A percentile compares a stretch with the other conserved stretches of the same genome.
Conservation (phyloP, 208 protist species). For the Crithidia fasciculata region DNA sequence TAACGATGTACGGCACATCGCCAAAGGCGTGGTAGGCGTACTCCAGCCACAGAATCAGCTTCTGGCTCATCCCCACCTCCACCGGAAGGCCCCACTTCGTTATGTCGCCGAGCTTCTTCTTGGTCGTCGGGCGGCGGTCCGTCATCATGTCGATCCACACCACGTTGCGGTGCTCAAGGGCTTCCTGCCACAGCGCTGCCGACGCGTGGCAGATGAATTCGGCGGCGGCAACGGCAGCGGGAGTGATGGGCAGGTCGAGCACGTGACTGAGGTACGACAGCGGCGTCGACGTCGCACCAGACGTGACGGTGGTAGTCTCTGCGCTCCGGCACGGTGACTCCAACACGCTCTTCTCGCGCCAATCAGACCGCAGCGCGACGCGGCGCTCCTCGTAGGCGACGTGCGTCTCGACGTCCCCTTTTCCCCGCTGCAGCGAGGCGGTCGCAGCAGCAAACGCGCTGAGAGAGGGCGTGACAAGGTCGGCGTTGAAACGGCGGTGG, state of each 20-base stretch:
- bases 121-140: constrained; percentile 27
- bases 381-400: constrained; percentile 5
- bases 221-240: neutral
- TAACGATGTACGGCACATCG: constrained; percentile 35
- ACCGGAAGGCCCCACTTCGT: constrained; percentile 33
- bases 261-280: neutral
- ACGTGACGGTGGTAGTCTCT: neutral
- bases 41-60: constrained; percentile 36
- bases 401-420: neutral
- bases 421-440: neutral
- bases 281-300: neutral
- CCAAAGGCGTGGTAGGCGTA: constrained; percentile 30
- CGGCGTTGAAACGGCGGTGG: neutral
- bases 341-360: neutral
- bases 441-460: neutral
- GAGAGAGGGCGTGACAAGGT: neutral
- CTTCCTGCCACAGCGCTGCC: constrained; percentile 33
- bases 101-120: constrained; percentile 22
- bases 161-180: constrained; percentile 26
- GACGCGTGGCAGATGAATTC: constrained; percentile 24
- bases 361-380: neutral
- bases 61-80: constrained; percentile 42
- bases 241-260: neutral
- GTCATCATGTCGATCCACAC: constrained; percentile 34
- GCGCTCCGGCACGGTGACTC: neutral